phyloP scores from a whole-genome alignment of 2,329 filamentous ascomycete species.

The Mycogone perniciosa region DNA sequence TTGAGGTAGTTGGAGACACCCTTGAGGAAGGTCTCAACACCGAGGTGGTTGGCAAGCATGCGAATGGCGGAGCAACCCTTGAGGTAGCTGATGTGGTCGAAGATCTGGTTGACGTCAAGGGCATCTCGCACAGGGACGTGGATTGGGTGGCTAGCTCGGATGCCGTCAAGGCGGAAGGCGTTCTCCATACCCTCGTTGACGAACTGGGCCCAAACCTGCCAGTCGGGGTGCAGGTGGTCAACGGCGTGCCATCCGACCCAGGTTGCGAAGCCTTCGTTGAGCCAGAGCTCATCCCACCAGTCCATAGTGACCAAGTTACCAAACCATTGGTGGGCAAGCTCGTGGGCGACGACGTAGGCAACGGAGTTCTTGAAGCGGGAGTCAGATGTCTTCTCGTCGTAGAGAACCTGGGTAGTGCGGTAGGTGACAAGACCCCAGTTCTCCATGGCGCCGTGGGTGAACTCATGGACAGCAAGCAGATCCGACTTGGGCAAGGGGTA shows the following conservation, averaged over 20 bases:
- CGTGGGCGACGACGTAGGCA: slow-evolving; percentile 96
- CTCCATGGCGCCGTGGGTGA: slow-evolving; percentile 84
- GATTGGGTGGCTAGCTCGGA: slow-evolving; percentile 90
- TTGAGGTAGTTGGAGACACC: slow-evolving; percentile 88
- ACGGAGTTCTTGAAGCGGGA: slow-evolving; percentile 87
- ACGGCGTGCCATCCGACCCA: slow-evolving; percentile 96
- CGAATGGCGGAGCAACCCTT: slow-evolving; percentile 96
- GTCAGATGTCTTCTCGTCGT: slow-evolving; percentile 87
- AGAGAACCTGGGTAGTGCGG: slow-evolving; percentile 90
- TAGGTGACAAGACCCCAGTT: slow-evolving; percentile 97
- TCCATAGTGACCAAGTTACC: slow-evolving; percentile 95
- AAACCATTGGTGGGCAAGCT: slow-evolving; percentile 95
- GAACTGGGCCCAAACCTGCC: slow-evolving; percentile 97
- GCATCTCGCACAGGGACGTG: slow-evolving; percentile 92
- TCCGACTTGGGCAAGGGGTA: slow-evolving; percentile 92
- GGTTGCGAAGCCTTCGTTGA: slow-evolving; percentile 94
- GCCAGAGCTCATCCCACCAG: slow-evolving; percentile 91
- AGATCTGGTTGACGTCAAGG: slow-evolving; percentile 95
- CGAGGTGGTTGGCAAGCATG: slow-evolving; percentile 89
- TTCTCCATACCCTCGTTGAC: slow-evolving; percentile 90
- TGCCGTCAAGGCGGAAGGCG: slow-evolving; percentile 82
- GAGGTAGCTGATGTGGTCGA: slow-evolving; percentile 92
- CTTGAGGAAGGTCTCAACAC: slow-evolving; percentile 79
- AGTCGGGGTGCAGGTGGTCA: slow-evolving; percentile 89
- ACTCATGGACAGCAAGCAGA: slow-evolving; percentile 85